A percentile compares a stretch with the other conserved stretches of the same genome.
phyloP scores from a whole-genome alignment of 306 rosid genomes.

The Fragaria iinumae region DNA sequence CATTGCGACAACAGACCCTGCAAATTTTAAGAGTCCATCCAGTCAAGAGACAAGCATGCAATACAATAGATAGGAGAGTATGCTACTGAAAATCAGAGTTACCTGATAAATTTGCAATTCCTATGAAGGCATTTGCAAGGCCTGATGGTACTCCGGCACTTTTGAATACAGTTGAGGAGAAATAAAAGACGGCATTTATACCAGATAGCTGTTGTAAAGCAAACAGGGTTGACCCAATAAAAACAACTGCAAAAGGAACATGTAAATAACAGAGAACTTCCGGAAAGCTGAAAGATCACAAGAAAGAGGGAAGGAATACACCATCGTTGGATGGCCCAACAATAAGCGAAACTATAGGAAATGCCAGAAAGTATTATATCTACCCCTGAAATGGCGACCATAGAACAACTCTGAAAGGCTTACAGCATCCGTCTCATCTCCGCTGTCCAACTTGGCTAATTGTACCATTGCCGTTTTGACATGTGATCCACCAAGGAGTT shows the following conservation, averaged over 20 bases:
- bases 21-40: conserved; percentile 16
- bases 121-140: conserved; percentile 80
- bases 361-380: conserved; percentile 8
- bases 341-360: neutral
- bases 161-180: conserved; percentile 95
- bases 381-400: conserved; percentile 89
- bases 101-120: conserved; percentile 84
- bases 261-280: conserved; percentile 59
- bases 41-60: conserved; percentile 28
- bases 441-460: conserved; percentile 69
- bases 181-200: conserved; percentile 94
- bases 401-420: conserved; percentile 69
- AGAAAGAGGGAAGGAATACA: conserved; percentile 10
- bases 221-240: conserved; percentile 98
- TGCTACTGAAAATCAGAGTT: conserved; percentile 18
- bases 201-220: conserved; percentile 99
- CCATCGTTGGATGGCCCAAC: neutral
- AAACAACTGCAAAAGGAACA: conserved; percentile 95
- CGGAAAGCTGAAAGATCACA: conserved; percentile 30
- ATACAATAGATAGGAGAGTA: conserved; percentile 14
- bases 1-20: conserved; percentile 85
- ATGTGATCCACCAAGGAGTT: conserved; percentile 81
- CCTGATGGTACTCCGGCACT: conserved; percentile 89
- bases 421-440: conserved; percentile 70
- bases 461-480: conserved; percentile 82